A percentile compares a stretch with the other conserved stretches of the same genome.
These are phyloP conservation scores for Alectoria sarmentosa DNA, from an alignment of 495 filamentous ascomycete genomes.

Conservation along the genomic window DNA sequence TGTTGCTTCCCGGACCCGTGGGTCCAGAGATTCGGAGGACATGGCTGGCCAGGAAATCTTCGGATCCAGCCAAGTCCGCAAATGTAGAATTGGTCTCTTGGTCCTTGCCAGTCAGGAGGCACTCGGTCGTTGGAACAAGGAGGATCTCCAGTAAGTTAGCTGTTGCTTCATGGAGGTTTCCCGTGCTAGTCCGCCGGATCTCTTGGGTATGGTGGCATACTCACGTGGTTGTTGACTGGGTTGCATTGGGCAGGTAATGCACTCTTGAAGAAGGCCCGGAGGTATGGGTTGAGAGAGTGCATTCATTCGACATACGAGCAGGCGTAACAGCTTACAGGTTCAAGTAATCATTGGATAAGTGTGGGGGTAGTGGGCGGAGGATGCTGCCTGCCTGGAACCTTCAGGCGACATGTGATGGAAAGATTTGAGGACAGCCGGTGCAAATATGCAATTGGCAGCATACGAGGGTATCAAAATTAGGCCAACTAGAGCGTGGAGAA, in stretches of 20 bases:
- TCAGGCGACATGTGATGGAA: conserved; percentile 4
- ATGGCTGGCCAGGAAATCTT: conserved; percentile 97
- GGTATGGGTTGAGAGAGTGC: conserved; percentile 98
- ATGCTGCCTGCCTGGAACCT: neutral
- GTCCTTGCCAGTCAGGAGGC: conserved; percentile 81
- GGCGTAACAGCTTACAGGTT: neutral
- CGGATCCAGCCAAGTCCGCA: conserved; percentile 72
- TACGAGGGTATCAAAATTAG: neutral
- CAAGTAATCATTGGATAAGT: neutral
- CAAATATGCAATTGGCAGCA: neutral
- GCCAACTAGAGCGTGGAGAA: neutral
- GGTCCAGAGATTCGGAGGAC: conserved; percentile 73
- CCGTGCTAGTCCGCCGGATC: too few relatives aligned
- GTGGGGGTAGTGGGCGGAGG: neutral
- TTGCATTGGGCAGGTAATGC: conserved; percentile 87
- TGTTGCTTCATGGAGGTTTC: neutral
- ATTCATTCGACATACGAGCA: conserved; percentile 53
- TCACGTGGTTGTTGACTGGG: conserved; percentile 82
- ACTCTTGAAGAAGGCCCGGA: conserved; percentile 97
- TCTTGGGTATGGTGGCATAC: conserved; percentile 21
- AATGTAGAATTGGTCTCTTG: conserved; percentile 72
- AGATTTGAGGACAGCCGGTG: neutral
- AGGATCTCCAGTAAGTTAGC: conserved; percentile 52
- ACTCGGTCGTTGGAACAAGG: conserved; percentile 88
- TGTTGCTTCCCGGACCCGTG: conserved; percentile 46